These are phyloP conservation scores for Triticum dicoccoides DNA, from an alignment of 176 grass and related monocot genomes.

Conservation along the genomic window DNA sequence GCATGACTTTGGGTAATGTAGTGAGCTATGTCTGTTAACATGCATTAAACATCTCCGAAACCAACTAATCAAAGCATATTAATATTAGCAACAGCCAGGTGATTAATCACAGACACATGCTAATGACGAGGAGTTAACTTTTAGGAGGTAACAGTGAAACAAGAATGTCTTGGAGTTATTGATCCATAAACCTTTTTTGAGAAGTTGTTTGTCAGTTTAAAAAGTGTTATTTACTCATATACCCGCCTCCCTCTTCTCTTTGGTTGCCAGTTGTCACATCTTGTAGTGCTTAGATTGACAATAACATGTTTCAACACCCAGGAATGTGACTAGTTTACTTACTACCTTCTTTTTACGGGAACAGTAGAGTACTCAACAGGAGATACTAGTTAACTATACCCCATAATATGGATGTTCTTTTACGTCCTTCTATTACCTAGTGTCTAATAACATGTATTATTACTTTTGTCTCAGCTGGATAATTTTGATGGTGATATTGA, in stretches of 20 bases:
- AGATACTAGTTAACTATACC: background rate
- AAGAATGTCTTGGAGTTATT: background rate
- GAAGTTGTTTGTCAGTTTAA: background rate
- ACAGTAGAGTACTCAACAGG: background rate
- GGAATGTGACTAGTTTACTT: background rate
- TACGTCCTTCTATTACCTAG: background rate
- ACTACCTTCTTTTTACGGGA: background rate
- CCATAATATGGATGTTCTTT: background rate
- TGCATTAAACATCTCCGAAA: background rate
- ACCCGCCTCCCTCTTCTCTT: background rate
- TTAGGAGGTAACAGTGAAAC: background rate
- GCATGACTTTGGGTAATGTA: background rate
- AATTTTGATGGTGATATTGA: constrained; percentile 56
- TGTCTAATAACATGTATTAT: background rate
- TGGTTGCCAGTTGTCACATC: background rate
- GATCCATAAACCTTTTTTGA: background rate
- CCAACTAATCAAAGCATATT: background rate
- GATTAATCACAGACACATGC: background rate
- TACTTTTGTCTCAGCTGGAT: constrained; percentile 59
- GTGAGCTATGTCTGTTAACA: background rate
- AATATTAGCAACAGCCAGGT: background rate
- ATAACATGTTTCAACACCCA: constrained; percentile 2
- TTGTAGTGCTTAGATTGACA: constrained; percentile 4
- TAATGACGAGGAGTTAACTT: background rate
- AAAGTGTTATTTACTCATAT: background rate